Conservation (phyloP, 768 basidiomycete species). For the Daedaleopsis nitida region DNA sequence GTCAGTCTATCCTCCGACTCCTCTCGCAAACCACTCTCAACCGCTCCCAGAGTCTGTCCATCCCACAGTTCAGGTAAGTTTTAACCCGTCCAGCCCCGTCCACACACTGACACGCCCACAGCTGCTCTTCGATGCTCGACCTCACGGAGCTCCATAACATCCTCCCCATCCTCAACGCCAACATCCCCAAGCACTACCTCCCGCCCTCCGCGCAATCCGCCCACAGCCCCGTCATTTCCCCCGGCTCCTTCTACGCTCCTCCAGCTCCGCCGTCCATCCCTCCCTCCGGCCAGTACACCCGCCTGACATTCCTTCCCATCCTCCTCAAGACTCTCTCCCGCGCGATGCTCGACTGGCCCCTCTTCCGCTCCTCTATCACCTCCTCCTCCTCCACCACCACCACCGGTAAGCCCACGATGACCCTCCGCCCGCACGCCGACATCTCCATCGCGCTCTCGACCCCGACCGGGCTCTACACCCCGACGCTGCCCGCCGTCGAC, state of each 20-base stretch:
- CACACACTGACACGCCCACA: constrained; percentile 25
- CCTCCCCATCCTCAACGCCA: constrained; percentile 62
- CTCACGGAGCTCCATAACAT: constrained; percentile 67
- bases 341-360: constrained; percentile 83
- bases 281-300: constrained; percentile 55
- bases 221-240: constrained; percentile 40
- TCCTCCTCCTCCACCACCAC: constrained; percentile 29
- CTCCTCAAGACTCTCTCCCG: constrained; percentile 80
- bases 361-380: constrained; percentile 77
- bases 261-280: constrained; percentile 48
- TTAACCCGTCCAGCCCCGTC: not conserved
- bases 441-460: constrained; percentile 79
- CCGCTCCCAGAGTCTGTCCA: constrained; percentile 66
- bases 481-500: constrained; percentile 62
- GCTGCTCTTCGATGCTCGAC: constrained; percentile 77
- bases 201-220: constrained; percentile 43
- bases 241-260: constrained; percentile 40
- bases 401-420: constrained; percentile 60
- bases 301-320: constrained; percentile 80
- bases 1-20: constrained; percentile 35
- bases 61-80: constrained; percentile 80
- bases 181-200: constrained; percentile 64
- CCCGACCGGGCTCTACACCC: constrained; percentile 82
- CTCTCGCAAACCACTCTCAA: not conserved
- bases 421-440: constrained; percentile 73